phyloP scores from a whole-genome alignment of 2,329 filamentous ascomycete genomes.

The Clarireedia hainanense region DNA sequence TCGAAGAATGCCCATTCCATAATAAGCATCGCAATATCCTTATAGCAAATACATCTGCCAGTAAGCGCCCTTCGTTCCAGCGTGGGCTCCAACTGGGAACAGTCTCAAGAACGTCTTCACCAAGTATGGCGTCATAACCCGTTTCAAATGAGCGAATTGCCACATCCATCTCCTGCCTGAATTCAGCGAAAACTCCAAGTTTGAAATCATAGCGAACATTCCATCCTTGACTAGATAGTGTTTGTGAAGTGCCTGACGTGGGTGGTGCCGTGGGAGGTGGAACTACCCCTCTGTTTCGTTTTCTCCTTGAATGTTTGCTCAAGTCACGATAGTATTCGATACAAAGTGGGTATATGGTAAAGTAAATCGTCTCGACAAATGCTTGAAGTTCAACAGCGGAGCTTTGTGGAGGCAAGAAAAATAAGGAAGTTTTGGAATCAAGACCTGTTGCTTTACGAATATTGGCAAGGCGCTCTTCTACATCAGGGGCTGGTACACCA shows the following conservation, averaged over 20 bases:
- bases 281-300: constrained; percentile 69
- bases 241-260: constrained; percentile 76
- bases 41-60: constrained; percentile 75
- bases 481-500: constrained; percentile 45
- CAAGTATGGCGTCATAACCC: constrained; percentile 77
- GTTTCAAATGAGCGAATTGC: constrained; percentile 80
- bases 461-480: constrained; percentile 69
- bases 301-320: constrained; percentile 84
- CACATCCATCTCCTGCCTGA: constrained; percentile 84
- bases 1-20: constrained; percentile 70
- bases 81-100: constrained; percentile 84
- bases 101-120: constrained; percentile 75
- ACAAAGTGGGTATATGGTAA: constrained; percentile 63
- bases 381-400: constrained; percentile 63
- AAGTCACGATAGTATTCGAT: constrained; percentile 91
- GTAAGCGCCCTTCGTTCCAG: constrained; percentile 86
- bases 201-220: constrained; percentile 95
- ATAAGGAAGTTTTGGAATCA: constrained; percentile 72
- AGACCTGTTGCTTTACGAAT: constrained; percentile 74
- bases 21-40: constrained; percentile 76
- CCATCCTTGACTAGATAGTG: constrained; percentile 80
- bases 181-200: constrained; percentile 81
- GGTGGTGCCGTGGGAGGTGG: constrained; percentile 78
- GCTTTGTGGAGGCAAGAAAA: constrained; percentile 70
- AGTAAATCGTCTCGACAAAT: constrained; percentile 66